Percentiles rank a stretch among this genome's conserved stretches.
These are phyloP conservation scores for Aspergillus fijiensis DNA, from an alignment of 2,329 filamentous ascomycete genomes.

Conservation along the genomic window DNA sequence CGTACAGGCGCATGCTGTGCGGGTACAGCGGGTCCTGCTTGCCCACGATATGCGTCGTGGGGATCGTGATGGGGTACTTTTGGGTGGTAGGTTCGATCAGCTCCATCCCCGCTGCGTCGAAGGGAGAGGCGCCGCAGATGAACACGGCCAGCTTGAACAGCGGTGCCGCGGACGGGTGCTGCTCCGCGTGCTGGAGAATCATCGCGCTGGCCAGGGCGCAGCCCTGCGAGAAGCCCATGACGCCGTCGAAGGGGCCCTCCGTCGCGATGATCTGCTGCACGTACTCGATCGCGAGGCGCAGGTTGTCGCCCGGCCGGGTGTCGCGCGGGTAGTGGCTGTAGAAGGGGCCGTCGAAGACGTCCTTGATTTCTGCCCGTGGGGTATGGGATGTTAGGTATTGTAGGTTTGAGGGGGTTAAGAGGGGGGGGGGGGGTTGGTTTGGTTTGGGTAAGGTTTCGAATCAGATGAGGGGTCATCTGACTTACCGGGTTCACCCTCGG, in stretches of 20 bases:
- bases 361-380: conserved; percentile 26
- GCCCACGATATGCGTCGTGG: conserved; percentile 42
- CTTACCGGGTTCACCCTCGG: conserved; percentile 30
- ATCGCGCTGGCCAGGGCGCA: conserved; percentile 30
- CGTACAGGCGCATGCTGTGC: conserved; percentile 30
- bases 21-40: conserved; percentile 35
- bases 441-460: not conserved
- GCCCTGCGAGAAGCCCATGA: conserved; percentile 36
- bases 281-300: conserved; percentile 29
- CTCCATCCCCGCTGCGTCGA: conserved; percentile 24
- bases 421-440: not conserved
- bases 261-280: conserved; percentile 18
- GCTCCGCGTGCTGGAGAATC: conserved; percentile 24
- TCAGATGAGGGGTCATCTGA: not conserved
- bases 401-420: not conserved
- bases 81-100: conserved; percentile 11
- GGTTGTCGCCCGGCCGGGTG: conserved; percentile 21
- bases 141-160: conserved; percentile 34
- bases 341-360: conserved; percentile 32
- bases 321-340: conserved; percentile 32
- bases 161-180: conserved; percentile 18
- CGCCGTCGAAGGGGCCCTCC: conserved; percentile 33
- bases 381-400: no score
- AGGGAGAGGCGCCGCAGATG: conserved; percentile 30
- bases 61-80: conserved; percentile 31